These are phyloP conservation scores for Talaromyces liani DNA, from an alignment of 495 filamentous ascomycete genomes.

Conservation along the genomic window DNA sequence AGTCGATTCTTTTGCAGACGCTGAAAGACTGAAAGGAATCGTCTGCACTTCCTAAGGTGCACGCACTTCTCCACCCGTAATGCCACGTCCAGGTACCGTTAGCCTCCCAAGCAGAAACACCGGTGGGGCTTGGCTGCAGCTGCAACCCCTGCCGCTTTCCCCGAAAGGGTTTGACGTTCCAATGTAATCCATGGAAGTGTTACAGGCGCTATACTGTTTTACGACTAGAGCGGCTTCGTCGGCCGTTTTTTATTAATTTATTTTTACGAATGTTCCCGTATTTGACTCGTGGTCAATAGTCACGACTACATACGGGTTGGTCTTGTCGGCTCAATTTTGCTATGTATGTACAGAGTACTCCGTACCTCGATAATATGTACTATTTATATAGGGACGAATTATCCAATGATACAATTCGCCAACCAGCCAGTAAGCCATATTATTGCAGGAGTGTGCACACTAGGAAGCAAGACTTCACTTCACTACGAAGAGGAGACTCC, in stretches of 20 bases:
- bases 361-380: neutral
- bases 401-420: neutral
- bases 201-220: neutral
- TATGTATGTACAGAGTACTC: neutral
- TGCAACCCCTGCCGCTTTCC: constrained; percentile 1
- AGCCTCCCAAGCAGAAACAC: neutral
- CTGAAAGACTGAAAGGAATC: neutral
- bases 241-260: neutral
- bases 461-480: neutral
- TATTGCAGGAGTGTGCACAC: neutral
- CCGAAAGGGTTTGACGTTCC: neutral
- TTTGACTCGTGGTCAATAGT: neutral
- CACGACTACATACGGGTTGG: neutral
- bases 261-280: neutral
- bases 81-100: constrained; percentile 2
- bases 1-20: neutral
- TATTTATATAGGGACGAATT: neutral
- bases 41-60: neutral
- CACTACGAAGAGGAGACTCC: neutral
- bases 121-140: constrained; percentile 8
- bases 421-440: neutral
- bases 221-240: neutral
- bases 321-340: neutral
- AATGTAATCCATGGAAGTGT: neutral
- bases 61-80: constrained; percentile 1